These are phyloP conservation scores for Pyrenophora teres DNA, from an alignment of 2,329 filamentous ascomycete genomes.

Conservation along the genomic window DNA sequence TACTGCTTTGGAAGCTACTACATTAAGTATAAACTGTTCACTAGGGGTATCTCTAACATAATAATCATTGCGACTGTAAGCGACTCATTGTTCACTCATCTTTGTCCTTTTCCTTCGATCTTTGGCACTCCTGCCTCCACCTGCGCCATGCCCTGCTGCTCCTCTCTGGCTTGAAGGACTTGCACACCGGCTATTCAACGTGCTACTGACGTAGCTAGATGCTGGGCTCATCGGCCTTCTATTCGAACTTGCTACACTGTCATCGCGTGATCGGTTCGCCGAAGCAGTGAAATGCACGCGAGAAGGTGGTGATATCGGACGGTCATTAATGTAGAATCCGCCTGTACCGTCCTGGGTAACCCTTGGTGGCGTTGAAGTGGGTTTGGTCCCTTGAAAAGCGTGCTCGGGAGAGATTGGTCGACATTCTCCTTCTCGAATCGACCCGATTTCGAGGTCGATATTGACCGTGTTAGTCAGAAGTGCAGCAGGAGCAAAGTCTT, in stretches of 20 bases:
- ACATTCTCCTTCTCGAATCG: background rate
- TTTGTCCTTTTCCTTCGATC: constrained; percentile 29
- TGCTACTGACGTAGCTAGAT: constrained; percentile 8
- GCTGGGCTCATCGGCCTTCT: constrained; percentile 12
- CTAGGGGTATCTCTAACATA: constrained; percentile 3
- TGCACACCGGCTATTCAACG: background rate
- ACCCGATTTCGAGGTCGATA: constrained; percentile 19
- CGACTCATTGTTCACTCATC: constrained; percentile 7
- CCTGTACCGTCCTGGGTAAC: constrained; percentile 21
- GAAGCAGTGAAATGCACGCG: constrained; percentile 13
- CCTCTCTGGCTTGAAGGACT: constrained; percentile 2
- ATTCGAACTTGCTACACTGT: constrained; percentile 14
- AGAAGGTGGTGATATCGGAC: constrained; percentile 18
- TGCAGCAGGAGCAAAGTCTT: constrained; percentile 23
- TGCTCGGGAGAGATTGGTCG: constrained; percentile 11
- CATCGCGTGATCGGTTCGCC: constrained; percentile 14
- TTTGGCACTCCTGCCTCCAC: constrained; percentile 32
- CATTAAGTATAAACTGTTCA: background rate
- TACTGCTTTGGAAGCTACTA: too few relatives aligned
- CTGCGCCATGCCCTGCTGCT: constrained; percentile 5
- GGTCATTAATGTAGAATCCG: constrained; percentile 21
- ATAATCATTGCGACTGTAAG: background rate
- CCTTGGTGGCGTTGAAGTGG: background rate
- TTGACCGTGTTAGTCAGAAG: constrained; percentile 1
- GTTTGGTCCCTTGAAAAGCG: constrained; percentile 1